These are phyloP conservation scores for Cytidiella melzeri DNA, from an alignment of 768 basidiomycete genomes.

Conservation along the genomic window DNA sequence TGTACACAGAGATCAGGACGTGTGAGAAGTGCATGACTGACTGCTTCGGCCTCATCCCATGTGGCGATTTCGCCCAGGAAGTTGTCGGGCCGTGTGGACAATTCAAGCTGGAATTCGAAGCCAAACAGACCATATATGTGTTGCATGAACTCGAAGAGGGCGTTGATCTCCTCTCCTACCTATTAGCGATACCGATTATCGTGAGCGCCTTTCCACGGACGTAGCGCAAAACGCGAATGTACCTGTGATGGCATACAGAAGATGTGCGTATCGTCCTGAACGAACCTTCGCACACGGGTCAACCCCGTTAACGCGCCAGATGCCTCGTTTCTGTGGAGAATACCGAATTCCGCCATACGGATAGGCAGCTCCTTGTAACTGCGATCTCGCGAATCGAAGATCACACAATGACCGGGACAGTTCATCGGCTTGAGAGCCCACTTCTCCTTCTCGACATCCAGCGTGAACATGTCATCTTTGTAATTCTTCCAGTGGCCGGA, in stretches of 20 bases:
- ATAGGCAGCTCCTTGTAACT: constrained; percentile 94
- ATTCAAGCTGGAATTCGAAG: constrained; percentile 87
- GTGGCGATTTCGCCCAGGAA: constrained; percentile 83
- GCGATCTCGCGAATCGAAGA: constrained; percentile 92
- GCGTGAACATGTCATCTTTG: constrained; percentile 94
- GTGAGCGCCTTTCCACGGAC: not conserved
- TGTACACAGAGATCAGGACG: not conserved
- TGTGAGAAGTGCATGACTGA: no score
- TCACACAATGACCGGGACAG: constrained; percentile 93
- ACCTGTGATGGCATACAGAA: constrained; percentile 96
- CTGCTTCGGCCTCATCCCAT: constrained; percentile 86
- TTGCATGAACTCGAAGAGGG: constrained; percentile 92
- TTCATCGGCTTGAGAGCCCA: constrained; percentile 99
- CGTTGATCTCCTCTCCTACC: constrained; percentile 83
- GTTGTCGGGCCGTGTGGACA: constrained; percentile 96
- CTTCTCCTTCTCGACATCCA: constrained; percentile 92
- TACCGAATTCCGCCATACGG: constrained; percentile 97
- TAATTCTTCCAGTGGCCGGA: constrained; percentile 99
- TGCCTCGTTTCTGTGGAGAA: constrained; percentile 95
- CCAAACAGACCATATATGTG: constrained; percentile 92
- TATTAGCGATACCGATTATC: no score
- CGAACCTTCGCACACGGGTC: constrained; percentile 89
- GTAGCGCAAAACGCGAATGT: constrained; percentile 13
- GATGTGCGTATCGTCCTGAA: constrained; percentile 97
- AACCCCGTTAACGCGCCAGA: constrained; percentile 90